These are phyloP conservation scores for Tephrocybe rancida DNA, from an alignment of 768 basidiomycete species.

Conservation along the genomic window DNA sequence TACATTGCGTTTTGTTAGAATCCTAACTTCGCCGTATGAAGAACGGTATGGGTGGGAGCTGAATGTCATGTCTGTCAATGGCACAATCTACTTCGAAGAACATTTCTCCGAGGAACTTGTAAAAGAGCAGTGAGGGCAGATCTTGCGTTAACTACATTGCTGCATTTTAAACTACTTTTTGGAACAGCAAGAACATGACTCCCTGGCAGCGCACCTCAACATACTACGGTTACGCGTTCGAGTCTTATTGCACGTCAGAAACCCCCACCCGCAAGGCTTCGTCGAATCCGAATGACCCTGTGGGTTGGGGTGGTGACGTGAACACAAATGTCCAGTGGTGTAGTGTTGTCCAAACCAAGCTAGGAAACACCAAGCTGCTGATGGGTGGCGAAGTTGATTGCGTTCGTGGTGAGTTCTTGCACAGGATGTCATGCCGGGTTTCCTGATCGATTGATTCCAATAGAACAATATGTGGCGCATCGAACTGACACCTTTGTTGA, in stretches of 20 bases:
- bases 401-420: conserved; percentile 58
- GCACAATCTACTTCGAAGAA: conserved; percentile 76
- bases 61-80: conserved; percentile 78
- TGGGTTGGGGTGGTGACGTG: conserved; percentile 79
- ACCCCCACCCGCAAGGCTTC: conserved; percentile 30
- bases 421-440: neutral
- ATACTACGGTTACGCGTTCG: conserved; percentile 90
- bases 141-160: neutral
- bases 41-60: conserved; percentile 77
- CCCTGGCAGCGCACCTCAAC: conserved; percentile 62
- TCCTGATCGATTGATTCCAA: conserved; percentile 13
- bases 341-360: conserved; percentile 82
- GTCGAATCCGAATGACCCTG: conserved; percentile 30
- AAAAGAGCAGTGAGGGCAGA: conserved; percentile 60
- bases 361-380: conserved; percentile 69
- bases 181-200: conserved; percentile 62
- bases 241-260: conserved; percentile 79
- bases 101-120: conserved; percentile 62
- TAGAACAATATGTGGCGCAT: conserved; percentile 65
- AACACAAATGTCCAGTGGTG: conserved; percentile 93
- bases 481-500: conserved; percentile 76
- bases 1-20: conserved; percentile 51
- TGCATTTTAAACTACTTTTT: neutral
- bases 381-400: conserved; percentile 94
- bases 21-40: conserved; percentile 84